Evolutionary conservation across 106 monocot genomes (phyloP).

Genomic region (Dioscorea zingiberensis): DNA sequence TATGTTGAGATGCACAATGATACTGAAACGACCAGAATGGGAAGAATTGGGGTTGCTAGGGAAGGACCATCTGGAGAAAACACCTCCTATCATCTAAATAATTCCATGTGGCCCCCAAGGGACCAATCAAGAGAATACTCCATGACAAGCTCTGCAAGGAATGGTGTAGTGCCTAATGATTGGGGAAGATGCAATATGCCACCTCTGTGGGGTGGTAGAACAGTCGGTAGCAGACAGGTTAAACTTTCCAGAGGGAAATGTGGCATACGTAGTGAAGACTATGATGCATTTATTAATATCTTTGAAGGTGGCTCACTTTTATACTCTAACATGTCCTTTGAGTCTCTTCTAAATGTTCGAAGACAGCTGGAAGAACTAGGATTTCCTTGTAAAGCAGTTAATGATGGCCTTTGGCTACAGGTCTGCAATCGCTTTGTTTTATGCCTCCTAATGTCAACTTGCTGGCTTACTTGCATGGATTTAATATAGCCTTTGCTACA

Average conservation of each 20-base stretch:
- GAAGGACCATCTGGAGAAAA: slow-evolving; percentile 75
- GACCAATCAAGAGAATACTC: slow-evolving; percentile 35
- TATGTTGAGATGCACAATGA: slow-evolving; percentile 31
- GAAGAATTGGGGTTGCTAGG: slow-evolving; percentile 20
- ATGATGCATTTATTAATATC: slow-evolving; percentile 68
- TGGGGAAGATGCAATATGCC: slow-evolving; percentile 52
- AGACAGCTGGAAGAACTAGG: slow-evolving; percentile 95
- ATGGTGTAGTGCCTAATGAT: slow-evolving; percentile 24
- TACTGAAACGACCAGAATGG: slow-evolving; percentile 29
- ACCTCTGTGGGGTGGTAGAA: slow-evolving; percentile 76
- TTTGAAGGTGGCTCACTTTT: slow-evolving; percentile 96
- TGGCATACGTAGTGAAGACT: slow-evolving; percentile 56
- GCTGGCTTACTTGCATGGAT: neutral
- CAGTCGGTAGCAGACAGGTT: slow-evolving; percentile 51
- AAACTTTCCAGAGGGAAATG: slow-evolving; percentile 36
- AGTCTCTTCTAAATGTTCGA: slow-evolving; percentile 76
- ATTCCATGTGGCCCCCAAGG: slow-evolving; percentile 48
- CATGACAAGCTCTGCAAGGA: slow-evolving; percentile 13
- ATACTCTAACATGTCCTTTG: slow-evolving; percentile 96
- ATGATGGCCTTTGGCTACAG: slow-evolving; percentile 99
- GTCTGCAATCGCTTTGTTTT: slow-evolving; percentile 20
- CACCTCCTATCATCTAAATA: slow-evolving; percentile 38
- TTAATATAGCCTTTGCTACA: no score
- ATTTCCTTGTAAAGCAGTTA: slow-evolving; percentile 97
- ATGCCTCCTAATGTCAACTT: neutral